These are phyloP conservation scores for Cercospora sp. DNA, from an alignment of 2,329 filamentous ascomycete genomes.

Conservation along the genomic window DNA sequence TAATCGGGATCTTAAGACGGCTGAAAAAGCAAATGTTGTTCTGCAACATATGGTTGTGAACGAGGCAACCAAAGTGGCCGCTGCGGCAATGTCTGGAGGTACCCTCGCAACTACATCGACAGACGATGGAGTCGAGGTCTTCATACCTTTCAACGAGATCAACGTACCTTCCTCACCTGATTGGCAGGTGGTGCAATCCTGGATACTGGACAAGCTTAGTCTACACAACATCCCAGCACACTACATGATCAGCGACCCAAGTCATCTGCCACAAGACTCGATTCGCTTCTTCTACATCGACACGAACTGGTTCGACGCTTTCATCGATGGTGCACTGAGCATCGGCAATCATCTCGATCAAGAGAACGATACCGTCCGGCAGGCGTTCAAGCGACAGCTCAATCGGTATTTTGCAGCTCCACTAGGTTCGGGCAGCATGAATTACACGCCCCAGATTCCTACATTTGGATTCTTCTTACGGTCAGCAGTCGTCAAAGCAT, in stretches of 20 bases:
- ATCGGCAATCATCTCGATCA: constrained; percentile 18
- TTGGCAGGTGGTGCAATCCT: constrained; percentile 13
- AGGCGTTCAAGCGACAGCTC: constrained; percentile 7
- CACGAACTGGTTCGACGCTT: constrained; percentile 15
- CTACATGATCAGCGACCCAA: constrained; percentile 14
- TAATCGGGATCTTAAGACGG: background rate
- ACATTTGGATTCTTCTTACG: constrained; percentile 11
- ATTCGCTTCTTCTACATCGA: constrained; percentile 23
- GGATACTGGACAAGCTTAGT: constrained; percentile 17
- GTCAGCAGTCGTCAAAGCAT: constrained; percentile 3
- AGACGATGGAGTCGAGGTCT: background rate
- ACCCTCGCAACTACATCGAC: background rate
- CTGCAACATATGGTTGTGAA: background rate
- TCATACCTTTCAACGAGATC: constrained; percentile 14
- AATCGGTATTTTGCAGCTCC: constrained; percentile 3
- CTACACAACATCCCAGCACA: constrained; percentile 19
- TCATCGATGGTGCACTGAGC: constrained; percentile 21
- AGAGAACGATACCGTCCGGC: constrained; percentile 10
- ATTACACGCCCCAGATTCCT: constrained; percentile 6
- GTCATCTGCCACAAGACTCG: constrained; percentile 9
- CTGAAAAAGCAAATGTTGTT: background rate
- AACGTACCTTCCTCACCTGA: constrained; percentile 8
- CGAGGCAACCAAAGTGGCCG: background rate
- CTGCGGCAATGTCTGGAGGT: background rate
- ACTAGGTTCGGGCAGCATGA: background rate